Evolutionary conservation across 1,284 basidiomycete species (phyloP), one percentile per base, ranked within the genome.

Genomic region (Cryptococcus sp.): DNA sequence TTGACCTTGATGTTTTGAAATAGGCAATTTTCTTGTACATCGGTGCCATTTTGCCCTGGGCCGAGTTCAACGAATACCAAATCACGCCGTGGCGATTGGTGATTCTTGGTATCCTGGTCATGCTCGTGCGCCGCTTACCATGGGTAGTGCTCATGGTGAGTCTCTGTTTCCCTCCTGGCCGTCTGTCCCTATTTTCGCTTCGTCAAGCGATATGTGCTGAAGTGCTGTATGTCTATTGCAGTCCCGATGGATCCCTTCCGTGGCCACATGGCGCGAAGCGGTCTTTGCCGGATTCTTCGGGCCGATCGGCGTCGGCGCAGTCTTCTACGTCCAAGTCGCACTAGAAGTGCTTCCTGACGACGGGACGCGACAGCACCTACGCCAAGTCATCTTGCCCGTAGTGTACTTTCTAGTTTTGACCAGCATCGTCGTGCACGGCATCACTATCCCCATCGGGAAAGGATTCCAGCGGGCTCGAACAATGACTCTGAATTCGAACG

Each of bases 11-110:
- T 35, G 1, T 3, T 19, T 16, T 7, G 17, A 30, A 6, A 0
- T 51, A 76, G 74, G 79, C 67, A 0, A 66, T 78, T 41, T 96
- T 96, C 80, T 83, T 94, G 22, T 95, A 88, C 72, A 87, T 95
- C 56, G 93, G 93, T 61, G 91, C 93, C 38, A 91, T 93, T 85
- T 90, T 93, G 84, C 93, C 93, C 0, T 96, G 76, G 77, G 20
- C 23, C 6, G 59, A 78, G 30, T 75, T 78, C 57, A 63, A 64
- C 39, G 67, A 74, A 35, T 78, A 80, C 58, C 81, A 79, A 63
- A 80, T 96, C 51, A 85, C 83, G 25, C 86, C 90, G 2, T 92
- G 91, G 89, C 82, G 91, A 30, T 82, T 97, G 20, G 80, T 94
- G 48, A 85, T 91, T 27, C 83, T 93, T 41, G 91, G 88, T 1